Conservation (phyloP, 169 alveolate genomes). For the Cryptosporidium sp. region DNA sequence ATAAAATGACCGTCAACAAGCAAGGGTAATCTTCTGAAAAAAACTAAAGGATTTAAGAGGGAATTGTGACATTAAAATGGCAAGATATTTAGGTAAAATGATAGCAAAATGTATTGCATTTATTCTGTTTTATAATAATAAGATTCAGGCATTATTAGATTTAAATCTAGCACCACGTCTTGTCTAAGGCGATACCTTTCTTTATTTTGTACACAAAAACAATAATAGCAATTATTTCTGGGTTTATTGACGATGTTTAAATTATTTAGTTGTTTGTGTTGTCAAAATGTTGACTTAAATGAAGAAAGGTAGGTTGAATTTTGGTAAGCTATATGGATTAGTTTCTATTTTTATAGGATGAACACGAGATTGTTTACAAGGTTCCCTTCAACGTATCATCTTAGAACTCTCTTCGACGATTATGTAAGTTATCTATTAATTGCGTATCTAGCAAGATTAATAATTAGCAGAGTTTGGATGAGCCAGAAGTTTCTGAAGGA, state of each 20-base stretch:
- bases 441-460: neutral
- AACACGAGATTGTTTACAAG: slow-evolving; percentile 45
- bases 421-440: slow-evolving; percentile 24
- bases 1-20: neutral
- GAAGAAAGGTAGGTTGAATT: slow-evolving; percentile 43
- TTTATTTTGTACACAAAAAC: neutral
- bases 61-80: neutral
- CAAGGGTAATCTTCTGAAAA: too few relatives aligned
- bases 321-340: neutral
- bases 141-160: slow-evolving; percentile 2
- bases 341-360: neutral
- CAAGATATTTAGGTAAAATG: neutral
- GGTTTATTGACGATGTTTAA: slow-evolving; percentile 14
- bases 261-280: slow-evolving; percentile 61
- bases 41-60: neutral
- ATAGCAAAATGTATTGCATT: neutral
- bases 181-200: slow-evolving; percentile 35
- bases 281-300: slow-evolving; percentile 45
- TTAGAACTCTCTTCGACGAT: slow-evolving; percentile 57
- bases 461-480: neutral
- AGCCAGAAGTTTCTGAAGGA: slow-evolving; percentile 11
- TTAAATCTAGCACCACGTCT: slow-evolving; percentile 31
- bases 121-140: neutral
- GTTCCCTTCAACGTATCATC: slow-evolving; percentile 71
- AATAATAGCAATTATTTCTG: neutral